phyloP scores from a whole-genome alignment of 352 stramenopile genomes.

The Phytophthora crassamura region DNA sequence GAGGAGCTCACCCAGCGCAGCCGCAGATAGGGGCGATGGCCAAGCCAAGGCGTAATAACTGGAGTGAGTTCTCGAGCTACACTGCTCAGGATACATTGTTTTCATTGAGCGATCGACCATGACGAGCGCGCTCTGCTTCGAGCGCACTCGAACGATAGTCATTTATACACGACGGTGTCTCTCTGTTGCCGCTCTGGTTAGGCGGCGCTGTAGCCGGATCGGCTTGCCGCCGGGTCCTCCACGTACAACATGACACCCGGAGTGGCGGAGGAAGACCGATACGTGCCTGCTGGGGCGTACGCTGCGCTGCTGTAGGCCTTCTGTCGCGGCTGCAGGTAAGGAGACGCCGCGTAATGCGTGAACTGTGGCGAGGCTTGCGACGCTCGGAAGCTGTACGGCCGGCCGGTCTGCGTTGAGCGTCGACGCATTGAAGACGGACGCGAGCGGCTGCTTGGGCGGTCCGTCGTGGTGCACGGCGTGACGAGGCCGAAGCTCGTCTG shows the following conservation, averaged over 20 bases:
- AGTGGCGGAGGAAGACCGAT: conserved; percentile 31
- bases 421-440: conserved; percentile 30
- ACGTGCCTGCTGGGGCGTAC: conserved; percentile 11
- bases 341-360: conserved; percentile 30
- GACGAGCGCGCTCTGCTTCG: conserved; percentile 21
- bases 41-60: too few relatives aligned
- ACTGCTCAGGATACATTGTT: conserved; percentile 21
- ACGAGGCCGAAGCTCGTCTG: conserved; percentile 30
- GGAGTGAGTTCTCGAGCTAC: conserved; percentile 10
- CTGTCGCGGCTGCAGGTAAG: conserved; percentile 33
- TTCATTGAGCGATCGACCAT: conserved; percentile 16
- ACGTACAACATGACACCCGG: conserved; percentile 39
- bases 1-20: conserved; percentile 34
- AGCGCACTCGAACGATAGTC: conserved; percentile 6
- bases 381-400: conserved; percentile 16
- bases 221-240: conserved; percentile 26
- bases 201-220: conserved; percentile 22
- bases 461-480: conserved; percentile 22
- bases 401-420: conserved; percentile 37
- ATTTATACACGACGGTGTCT: conserved; percentile 30
- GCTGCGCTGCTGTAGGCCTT: conserved; percentile 37
- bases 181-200: conserved; percentile 10
- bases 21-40: conserved; percentile 4
- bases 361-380: conserved; percentile 23
- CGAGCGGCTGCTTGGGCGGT: conserved; percentile 21